phyloP scores from a whole-genome alignment of 192 early-diverging fungal species.

The Oehlia diaphana region DNA sequence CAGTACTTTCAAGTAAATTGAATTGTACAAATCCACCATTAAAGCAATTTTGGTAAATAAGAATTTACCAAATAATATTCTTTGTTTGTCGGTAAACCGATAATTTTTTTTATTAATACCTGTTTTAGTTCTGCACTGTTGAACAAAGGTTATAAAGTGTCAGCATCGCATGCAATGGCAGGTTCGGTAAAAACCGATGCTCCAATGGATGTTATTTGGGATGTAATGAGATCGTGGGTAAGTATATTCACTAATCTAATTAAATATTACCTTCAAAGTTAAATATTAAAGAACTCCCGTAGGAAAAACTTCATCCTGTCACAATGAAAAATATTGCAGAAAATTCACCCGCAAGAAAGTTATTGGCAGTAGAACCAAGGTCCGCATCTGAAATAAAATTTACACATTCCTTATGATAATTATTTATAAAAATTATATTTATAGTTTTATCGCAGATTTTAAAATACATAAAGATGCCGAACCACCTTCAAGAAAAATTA shows the following conservation, averaged over 20 bases:
- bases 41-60: conserved; percentile 58
- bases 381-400: not conserved
- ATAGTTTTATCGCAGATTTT: conserved; percentile 71
- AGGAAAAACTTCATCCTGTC: conserved; percentile 71
- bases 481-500: conserved; percentile 72
- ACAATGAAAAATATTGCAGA: conserved; percentile 62
- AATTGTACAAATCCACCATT: conserved; percentile 76
- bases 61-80: not conserved
- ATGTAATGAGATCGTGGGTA: conserved; percentile 78
- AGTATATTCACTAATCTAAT: not conserved
- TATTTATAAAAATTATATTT: not conserved
- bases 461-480: conserved; percentile 67
- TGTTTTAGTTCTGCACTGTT: conserved; percentile 79
- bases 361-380: conserved; percentile 58
- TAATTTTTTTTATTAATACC: not conserved
- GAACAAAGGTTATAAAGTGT: conserved; percentile 88
- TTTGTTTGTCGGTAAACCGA: not conserved
- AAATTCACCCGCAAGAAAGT: conserved; percentile 65
- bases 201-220: conserved; percentile 85
- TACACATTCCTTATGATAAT: not conserved
- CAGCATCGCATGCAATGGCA: conserved; percentile 77
- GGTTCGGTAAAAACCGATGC: conserved; percentile 93
- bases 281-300: not conserved
- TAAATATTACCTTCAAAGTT: not conserved
- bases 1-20: conserved; percentile 67